Conservation (phyloP, 2,329 filamentous ascomycete genomes). For the Didymella arachidicola region DNA sequence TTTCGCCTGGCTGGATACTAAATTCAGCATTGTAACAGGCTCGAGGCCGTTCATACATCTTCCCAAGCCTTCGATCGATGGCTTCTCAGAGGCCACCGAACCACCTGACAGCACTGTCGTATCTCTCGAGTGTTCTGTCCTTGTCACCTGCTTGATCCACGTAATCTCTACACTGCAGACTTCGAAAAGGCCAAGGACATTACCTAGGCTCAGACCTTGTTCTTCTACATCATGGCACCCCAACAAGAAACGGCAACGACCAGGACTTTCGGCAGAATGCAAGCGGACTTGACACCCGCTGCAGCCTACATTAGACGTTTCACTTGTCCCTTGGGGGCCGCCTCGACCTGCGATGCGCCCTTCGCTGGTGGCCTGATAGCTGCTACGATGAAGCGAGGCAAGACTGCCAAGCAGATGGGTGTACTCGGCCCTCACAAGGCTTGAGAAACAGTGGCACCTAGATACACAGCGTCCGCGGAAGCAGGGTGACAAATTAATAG, state of each 20-base stretch:
- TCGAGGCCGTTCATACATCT: constrained; percentile 44
- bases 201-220: constrained; percentile 65
- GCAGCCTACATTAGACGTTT: constrained; percentile 56
- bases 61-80: constrained; percentile 57
- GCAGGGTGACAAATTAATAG: constrained; percentile 60
- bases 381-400: constrained; percentile 59
- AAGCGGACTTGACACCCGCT: constrained; percentile 56
- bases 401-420: constrained; percentile 57
- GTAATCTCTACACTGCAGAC: constrained; percentile 63
- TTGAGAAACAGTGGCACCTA: constrained; percentile 62
- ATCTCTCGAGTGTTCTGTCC: constrained; percentile 66
- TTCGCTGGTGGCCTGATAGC: constrained; percentile 54
- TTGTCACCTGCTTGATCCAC: constrained; percentile 63
- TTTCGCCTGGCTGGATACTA: constrained; percentile 74
- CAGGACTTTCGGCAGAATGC: constrained; percentile 63
- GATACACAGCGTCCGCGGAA: constrained; percentile 43
- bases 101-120: constrained; percentile 64
- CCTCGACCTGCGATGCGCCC: constrained; percentile 58
- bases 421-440: constrained; percentile 66
- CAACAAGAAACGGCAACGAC: constrained; percentile 62
- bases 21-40: constrained; percentile 62
- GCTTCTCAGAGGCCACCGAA: constrained; percentile 60
- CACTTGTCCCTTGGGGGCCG: constrained; percentile 68
- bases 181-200: constrained; percentile 53
- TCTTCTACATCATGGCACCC: constrained; percentile 64